Evolutionary conservation across 225 moss, liverwort and hornwort species (phyloP), one percentile per base, ranked within the genome.

Genomic region (Bryum argenteum): DNA sequence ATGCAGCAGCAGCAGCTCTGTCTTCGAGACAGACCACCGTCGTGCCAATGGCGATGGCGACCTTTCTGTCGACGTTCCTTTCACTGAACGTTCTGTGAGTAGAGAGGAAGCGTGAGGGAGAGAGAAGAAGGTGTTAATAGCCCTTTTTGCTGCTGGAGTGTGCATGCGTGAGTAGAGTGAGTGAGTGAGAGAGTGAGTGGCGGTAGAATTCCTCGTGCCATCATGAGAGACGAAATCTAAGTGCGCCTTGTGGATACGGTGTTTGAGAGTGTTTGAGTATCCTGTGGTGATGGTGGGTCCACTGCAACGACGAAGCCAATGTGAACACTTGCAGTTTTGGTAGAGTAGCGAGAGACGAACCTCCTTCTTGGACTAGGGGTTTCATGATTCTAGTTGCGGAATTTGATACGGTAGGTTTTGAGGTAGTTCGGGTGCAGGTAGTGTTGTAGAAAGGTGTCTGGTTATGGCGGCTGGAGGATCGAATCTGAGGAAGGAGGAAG

Each of bases 311-410:
- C 11, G 54, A 54, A 22, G 21, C 54, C 20, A 54, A 21, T 54
- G 54, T 54, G 54, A 48, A 17, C 48, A 38, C 38, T 39, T 39
- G 60, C 16, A 47, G 26, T 64, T 64, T 26, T 47, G 10, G 64
- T 24, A 48, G 64, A 47, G 12, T 15, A 65, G 24, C 48, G 11
- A 22, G 22, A 11, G 12, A 18, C 18, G 20, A 44, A 22, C 20
- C 43, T 54, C 48, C 48, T 65, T 50, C 54, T 67, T 54, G 67
- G 28, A 39, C 39, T 21, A 40, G 28, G 54, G 54, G 37, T 12
- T 54, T 53, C 38, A 37, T 39, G 26, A 67, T 54, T 54, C 38
- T 40, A 54, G 54, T 33, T 33, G 5, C 33, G 5, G 33, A 33
- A 33, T 33, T 33, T 33, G 33, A 3, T 33, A 33, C 33, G 33